phyloP scores from a whole-genome alignment of 2,329 filamentous ascomycete species.

The Neofusicoccum kwambonambiense region DNA sequence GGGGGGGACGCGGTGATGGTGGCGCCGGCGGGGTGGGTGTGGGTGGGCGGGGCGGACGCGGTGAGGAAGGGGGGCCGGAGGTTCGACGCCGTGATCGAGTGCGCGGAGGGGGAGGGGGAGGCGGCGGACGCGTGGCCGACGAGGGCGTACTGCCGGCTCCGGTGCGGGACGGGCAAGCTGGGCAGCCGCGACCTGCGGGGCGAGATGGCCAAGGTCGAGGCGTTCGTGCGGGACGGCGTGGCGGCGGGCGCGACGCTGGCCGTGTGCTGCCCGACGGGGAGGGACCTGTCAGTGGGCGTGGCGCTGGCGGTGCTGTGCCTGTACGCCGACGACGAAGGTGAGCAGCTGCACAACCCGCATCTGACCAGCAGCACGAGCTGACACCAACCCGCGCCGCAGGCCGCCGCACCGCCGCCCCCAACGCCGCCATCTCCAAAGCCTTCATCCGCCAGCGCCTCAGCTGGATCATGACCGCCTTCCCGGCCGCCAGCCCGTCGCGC shows the following conservation, averaged over 20 bases:
- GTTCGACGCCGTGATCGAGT: conserved; percentile 44
- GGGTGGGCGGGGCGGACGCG: conserved; percentile 38
- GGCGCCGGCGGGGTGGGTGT: conserved; percentile 41
- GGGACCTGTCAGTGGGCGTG: conserved; percentile 75
- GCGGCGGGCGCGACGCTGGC: conserved; percentile 38
- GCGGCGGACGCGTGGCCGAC: too few relatives aligned
- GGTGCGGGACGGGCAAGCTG: conserved; percentile 69
- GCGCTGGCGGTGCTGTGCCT: conserved; percentile 75
- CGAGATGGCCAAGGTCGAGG: conserved; percentile 54
- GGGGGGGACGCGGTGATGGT: conserved; percentile 39
- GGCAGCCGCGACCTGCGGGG: conserved; percentile 80
- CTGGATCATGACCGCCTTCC: conserved; percentile 77
- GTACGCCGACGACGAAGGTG: conserved; percentile 65
- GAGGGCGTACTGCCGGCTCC: conserved; percentile 54
- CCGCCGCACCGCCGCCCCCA: neutral
- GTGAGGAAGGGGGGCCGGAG: neutral
- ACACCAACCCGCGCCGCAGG: neutral
- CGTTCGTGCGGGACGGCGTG: conserved; percentile 25
- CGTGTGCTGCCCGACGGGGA: conserved; percentile 73
- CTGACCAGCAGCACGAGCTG: too few relatives aligned
- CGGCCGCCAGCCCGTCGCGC: conserved; percentile 78
- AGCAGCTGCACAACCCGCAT: too few relatives aligned
- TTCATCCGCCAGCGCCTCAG: conserved; percentile 74
- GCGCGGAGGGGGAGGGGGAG: conserved; percentile 36
- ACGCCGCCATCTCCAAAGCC: conserved; percentile 62